These are phyloP conservation scores for Beta macrorhiza DNA, from an alignment of 179 eudicot species.

Conservation along the genomic window DNA sequence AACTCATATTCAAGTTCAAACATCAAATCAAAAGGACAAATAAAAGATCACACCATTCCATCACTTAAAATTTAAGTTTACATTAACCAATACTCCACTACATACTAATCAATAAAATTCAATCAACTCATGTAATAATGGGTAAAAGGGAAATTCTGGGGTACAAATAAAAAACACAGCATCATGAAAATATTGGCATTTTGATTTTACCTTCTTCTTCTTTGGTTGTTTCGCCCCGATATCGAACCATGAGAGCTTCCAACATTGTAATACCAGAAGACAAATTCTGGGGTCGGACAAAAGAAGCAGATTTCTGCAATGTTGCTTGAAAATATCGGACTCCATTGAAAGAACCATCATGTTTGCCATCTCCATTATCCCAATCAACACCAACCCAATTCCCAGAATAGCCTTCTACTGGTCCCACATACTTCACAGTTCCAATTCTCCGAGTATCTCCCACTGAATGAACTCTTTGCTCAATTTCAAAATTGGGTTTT, in stretches of 20 bases:
- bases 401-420: constrained; percentile 68
- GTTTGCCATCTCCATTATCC: constrained; percentile 77
- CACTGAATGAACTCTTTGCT: constrained; percentile 66
- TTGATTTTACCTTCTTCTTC: constrained; percentile 67
- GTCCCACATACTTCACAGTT: constrained; percentile 71
- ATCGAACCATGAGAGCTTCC: constrained; percentile 63
- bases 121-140: background rate
- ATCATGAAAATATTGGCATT: background rate
- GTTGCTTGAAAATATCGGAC: constrained; percentile 65
- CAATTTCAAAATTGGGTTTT: constrained; percentile 43
- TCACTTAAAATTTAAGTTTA: background rate
- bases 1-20: background rate
- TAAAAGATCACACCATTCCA: background rate
- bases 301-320: constrained; percentile 58
- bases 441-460: constrained; percentile 62
- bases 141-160: no score
- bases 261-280: constrained; percentile 61
- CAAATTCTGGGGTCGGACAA: constrained; percentile 59
- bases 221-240: constrained; percentile 55
- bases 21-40: background rate
- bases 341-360: constrained; percentile 85
- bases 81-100: background rate
- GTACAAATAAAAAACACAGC: background rate
- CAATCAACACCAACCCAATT: constrained; percentile 91
- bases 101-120: background rate